These are phyloP conservation scores for Bombardia bombarda DNA, from an alignment of 495 filamentous ascomycete genomes.

Conservation along the genomic window DNA sequence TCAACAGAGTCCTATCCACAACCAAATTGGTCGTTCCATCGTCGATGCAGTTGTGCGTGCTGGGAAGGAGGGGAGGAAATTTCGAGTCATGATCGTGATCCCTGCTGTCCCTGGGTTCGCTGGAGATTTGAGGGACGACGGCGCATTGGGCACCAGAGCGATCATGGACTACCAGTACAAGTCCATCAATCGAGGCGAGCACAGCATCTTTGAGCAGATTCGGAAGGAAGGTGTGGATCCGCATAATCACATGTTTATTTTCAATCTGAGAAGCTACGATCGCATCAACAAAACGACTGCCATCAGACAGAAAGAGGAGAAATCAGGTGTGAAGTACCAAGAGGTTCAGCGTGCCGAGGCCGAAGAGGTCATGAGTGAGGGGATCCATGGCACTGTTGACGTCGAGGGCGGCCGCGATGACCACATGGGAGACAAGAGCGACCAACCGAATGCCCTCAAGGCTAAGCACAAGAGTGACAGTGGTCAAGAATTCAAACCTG, in stretches of 20 bases:
- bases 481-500: conserved; percentile 49
- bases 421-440: conserved; percentile 30
- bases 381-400: conserved; percentile 53
- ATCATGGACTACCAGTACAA: conserved; percentile 99
- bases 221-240: conserved; percentile 73
- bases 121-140: conserved; percentile 75
- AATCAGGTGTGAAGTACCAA: conserved; percentile 73
- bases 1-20: conserved; percentile 75
- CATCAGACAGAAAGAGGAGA: conserved; percentile 61
- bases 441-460: conserved; percentile 33
- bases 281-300: conserved; percentile 73
- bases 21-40: conserved; percentile 78
- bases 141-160: conserved; percentile 76
- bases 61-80: conserved; percentile 77
- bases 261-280: conserved; percentile 86
- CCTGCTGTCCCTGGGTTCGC: conserved; percentile 91
- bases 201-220: conserved; percentile 81
- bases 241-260: conserved; percentile 74
- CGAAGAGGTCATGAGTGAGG: conserved; percentile 73
- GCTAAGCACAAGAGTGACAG: conserved; percentile 30
- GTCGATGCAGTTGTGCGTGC: conserved; percentile 83
- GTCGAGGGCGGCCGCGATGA: conserved; percentile 28
- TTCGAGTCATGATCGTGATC: conserved; percentile 82
- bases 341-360: conserved; percentile 81
- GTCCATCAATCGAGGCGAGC: conserved; percentile 80